Conservation (phyloP, 257 asterid species). For the Thymus mandschuricus region DNA sequence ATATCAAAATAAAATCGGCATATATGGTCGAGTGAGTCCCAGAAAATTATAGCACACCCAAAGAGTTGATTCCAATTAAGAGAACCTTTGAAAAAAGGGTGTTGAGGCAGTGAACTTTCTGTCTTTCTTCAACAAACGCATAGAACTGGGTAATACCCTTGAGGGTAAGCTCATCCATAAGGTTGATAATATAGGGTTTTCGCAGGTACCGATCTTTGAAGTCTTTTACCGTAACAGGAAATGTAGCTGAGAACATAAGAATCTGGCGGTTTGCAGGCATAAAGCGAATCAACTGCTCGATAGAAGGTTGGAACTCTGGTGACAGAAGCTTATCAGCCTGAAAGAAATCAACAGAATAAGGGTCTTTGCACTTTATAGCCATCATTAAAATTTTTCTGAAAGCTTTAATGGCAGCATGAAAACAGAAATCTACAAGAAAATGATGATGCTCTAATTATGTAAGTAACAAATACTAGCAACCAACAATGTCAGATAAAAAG, state of each 20-base stretch:
- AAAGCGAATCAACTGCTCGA: slow-evolving; percentile 74
- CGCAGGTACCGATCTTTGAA: slow-evolving; percentile 75
- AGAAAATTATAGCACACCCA: slow-evolving; percentile 6
- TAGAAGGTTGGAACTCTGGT: slow-evolving; percentile 90
- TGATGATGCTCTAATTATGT: slow-evolving; percentile 17
- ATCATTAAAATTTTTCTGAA: slow-evolving; percentile 14
- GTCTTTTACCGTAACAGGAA: slow-evolving; percentile 86
- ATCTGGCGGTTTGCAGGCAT: slow-evolving; percentile 76
- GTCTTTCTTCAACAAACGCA: slow-evolving; percentile 96
- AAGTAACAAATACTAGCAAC: slow-evolving; percentile 12
- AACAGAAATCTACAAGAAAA: slow-evolving; percentile 14
- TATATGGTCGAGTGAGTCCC: slow-evolving; percentile 14
- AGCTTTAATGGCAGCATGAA: slow-evolving; percentile 3
- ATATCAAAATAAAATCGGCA: slow-evolving; percentile 24
- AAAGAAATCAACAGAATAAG: slow-evolving; percentile 35
- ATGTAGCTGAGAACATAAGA: slow-evolving; percentile 91
- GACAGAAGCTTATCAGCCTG: slow-evolving; percentile 97
- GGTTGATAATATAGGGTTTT: slow-evolving; percentile 79
- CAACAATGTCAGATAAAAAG: slow-evolving; percentile 17
- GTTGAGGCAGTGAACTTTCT: slow-evolving; percentile 89
- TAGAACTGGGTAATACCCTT: slow-evolving; percentile 89
- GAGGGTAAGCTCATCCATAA: slow-evolving; percentile 94
- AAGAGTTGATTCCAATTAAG: background rate
- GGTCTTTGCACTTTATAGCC: slow-evolving; percentile 12
- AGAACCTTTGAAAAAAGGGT: slow-evolving; percentile 83